A percentile compares a stretch with the other conserved stretches of the same genome.
phyloP scores from a whole-genome alignment of 345 rosid species.

The Erysimum cheiranthoides region DNA sequence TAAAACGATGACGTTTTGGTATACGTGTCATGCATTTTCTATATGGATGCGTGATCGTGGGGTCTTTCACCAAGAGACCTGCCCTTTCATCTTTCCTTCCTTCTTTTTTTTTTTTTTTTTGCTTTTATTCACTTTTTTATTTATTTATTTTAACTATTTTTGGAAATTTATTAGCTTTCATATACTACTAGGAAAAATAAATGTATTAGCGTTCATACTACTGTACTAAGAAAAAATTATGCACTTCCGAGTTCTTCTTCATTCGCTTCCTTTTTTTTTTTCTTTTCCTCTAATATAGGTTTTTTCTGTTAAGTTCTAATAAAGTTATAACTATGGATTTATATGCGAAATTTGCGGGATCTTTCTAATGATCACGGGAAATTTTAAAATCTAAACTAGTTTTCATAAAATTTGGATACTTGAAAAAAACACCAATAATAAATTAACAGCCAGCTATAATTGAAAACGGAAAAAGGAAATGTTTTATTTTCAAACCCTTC shows the following conservation, averaged over 20 bases:
- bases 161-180: constrained; percentile 5
- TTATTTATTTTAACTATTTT: not conserved
- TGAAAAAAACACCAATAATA: not conserved
- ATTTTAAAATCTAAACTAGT: not conserved
- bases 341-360: not conserved
- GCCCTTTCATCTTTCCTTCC: constrained; percentile 41
- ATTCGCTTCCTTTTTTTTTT: not conserved
- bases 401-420: too few species aligned
- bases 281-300: too few species aligned
- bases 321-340: not conserved
- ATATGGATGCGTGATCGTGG: constrained; percentile 44
- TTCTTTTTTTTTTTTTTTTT: not conserved
- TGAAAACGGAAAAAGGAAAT: not conserved
- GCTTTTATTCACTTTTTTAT: not conserved
- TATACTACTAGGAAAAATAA: not conserved
- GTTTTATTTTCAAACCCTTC: not conserved
- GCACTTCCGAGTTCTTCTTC: not conserved
- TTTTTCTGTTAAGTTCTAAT: not conserved
- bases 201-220: not conserved
- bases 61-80: constrained; percentile 32
- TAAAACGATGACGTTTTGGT: constrained; percentile 41
- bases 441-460: not conserved
- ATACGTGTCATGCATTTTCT: constrained; percentile 42
- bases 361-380: not conserved
- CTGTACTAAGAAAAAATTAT: not conserved